Base-by-base conservation (phyloP, 805 yeast genomes). In the Ascoidea rubescens region DNA sequence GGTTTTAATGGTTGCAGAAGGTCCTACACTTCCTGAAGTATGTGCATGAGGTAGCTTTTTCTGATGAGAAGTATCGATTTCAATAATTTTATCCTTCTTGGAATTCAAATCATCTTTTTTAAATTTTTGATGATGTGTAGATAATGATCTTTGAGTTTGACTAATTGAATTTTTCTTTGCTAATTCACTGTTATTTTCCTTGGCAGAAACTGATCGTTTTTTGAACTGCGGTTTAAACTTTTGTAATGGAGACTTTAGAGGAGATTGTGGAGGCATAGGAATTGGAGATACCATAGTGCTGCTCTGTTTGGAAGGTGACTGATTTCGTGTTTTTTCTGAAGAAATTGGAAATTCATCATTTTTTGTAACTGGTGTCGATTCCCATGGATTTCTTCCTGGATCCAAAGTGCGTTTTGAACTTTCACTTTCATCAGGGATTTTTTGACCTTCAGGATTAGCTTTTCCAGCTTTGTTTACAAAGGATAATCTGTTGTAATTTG, bases 171-270 rank as follows among this genome's bases (percentile, higher is more conserved):
- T 21, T 21, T 21, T 21, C 55, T 46, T 54, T 51, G 46, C 51
- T 51, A 52, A 37, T 47, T 56, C 59, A 14, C 50, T 52, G 21
- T 54, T 50, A 8, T 66, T 44, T 52, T 73, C 78, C 54, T 71
- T 76, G 0, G 78, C 79, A 48, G 80, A 75, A 0, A 76, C 72
- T 1, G 80, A 71, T 60, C 82, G 68, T 60, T 78, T 68, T 47
- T 74, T 70, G 7, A 37, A 37, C 2, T 8, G 43, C 4, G 8
- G 43, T 10, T 37, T 37, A 10, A 37, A 37, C 14, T 37, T 37
- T 37, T 37, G 8, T 37, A 37, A 37, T 10, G 68, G 67, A 6
- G 49, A 54, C 21, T 50, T 50, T 6, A 21, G 3, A n/a, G 46
- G n/a, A 17, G 60, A 60, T 16, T 49, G 50, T n/a, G 46, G 50